Conservation (phyloP, 73 alveolate species). For the Paramecium sonneborni region DNA sequence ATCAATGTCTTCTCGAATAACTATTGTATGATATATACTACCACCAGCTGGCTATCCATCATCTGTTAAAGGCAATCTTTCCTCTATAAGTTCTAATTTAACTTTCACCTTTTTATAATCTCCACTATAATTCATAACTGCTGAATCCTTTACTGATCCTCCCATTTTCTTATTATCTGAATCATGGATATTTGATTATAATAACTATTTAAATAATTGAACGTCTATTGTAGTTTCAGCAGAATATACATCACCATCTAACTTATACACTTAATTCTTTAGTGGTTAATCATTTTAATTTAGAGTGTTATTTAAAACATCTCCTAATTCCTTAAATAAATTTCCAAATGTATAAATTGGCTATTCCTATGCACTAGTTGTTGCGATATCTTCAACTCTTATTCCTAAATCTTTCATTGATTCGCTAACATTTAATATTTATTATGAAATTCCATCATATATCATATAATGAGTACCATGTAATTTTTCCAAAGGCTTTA, state of each 20-base stretch:
- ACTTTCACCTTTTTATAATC: constrained; percentile 8
- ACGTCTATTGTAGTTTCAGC: not conserved
- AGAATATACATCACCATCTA: not conserved
- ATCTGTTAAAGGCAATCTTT: not conserved
- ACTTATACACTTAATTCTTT: not conserved
- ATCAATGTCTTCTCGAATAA: not conserved
- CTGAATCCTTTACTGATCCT: not conserved
- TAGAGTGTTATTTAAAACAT: not conserved
- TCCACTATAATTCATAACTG: not conserved
- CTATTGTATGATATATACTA: not conserved
- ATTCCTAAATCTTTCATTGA: constrained; percentile 40
- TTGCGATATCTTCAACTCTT: not conserved
- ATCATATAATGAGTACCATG: constrained; percentile 34
- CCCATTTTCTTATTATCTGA: constrained; percentile 36
- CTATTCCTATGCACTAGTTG: constrained; percentile 5
- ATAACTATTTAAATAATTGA: not conserved
- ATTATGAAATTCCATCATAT: not conserved
- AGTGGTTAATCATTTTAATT: not conserved
- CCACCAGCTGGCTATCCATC: not conserved
- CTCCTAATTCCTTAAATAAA: constrained; percentile 48
- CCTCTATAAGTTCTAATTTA: constrained; percentile 8
- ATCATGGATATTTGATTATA: not conserved
- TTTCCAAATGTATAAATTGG: not conserved
- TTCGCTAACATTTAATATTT: not conserved
- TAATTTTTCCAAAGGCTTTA: constrained; percentile 23